A percentile compares a stretch with the other conserved stretches of the same genome.
phyloP scores from a whole-genome alignment of 2,329 filamentous ascomycete species.

The Aspergillus terreus region DNA sequence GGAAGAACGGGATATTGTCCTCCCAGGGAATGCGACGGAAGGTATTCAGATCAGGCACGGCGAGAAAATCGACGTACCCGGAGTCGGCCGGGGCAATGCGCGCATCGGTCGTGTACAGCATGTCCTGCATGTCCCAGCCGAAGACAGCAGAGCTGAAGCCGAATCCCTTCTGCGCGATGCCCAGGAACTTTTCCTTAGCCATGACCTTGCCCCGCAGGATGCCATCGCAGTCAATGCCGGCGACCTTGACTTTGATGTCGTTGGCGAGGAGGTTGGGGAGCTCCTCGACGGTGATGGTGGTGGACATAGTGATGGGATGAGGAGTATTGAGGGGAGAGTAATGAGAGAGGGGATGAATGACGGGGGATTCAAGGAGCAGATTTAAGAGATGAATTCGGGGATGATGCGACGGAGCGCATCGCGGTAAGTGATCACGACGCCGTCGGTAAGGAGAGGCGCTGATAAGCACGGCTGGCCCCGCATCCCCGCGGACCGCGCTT shows the following conservation, averaged over 20 bases:
- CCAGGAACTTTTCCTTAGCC: conserved; percentile 87
- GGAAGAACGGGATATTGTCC: conserved; percentile 75
- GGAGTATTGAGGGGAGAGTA: not conserved
- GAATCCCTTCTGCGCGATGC: conserved; percentile 71
- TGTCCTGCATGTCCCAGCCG: conserved; percentile 95
- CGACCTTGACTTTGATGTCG: conserved; percentile 79
- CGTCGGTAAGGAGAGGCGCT: not conserved
- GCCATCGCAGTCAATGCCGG: conserved; percentile 80
- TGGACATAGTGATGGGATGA: conserved; percentile 5
- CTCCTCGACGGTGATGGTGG: conserved; percentile 52
- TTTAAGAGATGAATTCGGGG: not conserved
- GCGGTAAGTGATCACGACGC: not conserved
- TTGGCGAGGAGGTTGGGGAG: conserved; percentile 63
- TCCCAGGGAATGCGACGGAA: conserved; percentile 89
- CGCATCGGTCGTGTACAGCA: conserved; percentile 65
- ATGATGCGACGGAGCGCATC: not conserved
- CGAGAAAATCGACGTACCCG: conserved; percentile 79
- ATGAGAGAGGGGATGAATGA: not conserved
- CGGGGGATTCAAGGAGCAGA: not conserved
- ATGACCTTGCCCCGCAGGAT: conserved; percentile 83
- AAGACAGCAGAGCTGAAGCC: conserved; percentile 92
- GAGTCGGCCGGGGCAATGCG: conserved; percentile 80
- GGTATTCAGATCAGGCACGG: conserved; percentile 69
- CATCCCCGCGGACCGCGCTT: conserved; percentile 12
- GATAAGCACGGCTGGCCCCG: not conserved